Evolutionary conservation across 129 eudicot species (phyloP).

Genomic region (Ambrosia artemisiifolia): DNA sequence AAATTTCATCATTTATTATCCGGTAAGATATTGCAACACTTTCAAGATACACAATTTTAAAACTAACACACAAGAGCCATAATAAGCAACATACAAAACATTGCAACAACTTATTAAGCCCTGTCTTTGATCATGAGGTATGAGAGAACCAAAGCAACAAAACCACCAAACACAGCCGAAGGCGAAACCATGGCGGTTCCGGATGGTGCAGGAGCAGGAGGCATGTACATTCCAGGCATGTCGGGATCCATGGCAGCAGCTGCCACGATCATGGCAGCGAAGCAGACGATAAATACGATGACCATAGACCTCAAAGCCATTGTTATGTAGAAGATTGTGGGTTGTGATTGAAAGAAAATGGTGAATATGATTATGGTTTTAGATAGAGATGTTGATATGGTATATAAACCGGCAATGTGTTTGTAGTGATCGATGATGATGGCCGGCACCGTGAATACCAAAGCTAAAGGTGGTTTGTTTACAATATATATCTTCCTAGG

Average conservation of each 20-base stretch:
- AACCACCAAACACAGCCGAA: slow-evolving; percentile 19
- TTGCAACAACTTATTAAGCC: slow-evolving; percentile 13
- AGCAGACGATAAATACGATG: slow-evolving; percentile 18
- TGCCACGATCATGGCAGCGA: slow-evolving; percentile 24
- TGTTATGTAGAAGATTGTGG: slow-evolving; percentile 8
- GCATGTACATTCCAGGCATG: slow-evolving; percentile 38
- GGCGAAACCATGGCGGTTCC: slow-evolving; percentile 32
- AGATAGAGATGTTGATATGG: slow-evolving; percentile 16
- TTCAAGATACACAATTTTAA: neutral
- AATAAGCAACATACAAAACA: slow-evolving; percentile 9
- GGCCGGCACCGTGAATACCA: slow-evolving; percentile 28
- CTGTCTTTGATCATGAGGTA: slow-evolving; percentile 29
- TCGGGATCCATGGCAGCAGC: slow-evolving; percentile 30
- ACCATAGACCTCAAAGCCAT: slow-evolving; percentile 27
- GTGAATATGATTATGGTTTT: slow-evolving; percentile 18
- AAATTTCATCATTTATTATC: neutral
- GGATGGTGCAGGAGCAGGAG: slow-evolving; percentile 42
- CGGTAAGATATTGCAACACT: neutral
- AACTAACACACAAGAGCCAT: neutral
- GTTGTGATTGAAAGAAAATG: slow-evolving; percentile 1
- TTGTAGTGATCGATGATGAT: slow-evolving; percentile 34
- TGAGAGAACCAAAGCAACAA: slow-evolving; percentile 31
- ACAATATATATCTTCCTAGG: neutral
- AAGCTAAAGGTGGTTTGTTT: slow-evolving; percentile 25
- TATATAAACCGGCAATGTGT: slow-evolving; percentile 13